Base-by-base conservation (phyloP, 202 grass and related monocot genomes). In the Zizania palustris region DNA sequence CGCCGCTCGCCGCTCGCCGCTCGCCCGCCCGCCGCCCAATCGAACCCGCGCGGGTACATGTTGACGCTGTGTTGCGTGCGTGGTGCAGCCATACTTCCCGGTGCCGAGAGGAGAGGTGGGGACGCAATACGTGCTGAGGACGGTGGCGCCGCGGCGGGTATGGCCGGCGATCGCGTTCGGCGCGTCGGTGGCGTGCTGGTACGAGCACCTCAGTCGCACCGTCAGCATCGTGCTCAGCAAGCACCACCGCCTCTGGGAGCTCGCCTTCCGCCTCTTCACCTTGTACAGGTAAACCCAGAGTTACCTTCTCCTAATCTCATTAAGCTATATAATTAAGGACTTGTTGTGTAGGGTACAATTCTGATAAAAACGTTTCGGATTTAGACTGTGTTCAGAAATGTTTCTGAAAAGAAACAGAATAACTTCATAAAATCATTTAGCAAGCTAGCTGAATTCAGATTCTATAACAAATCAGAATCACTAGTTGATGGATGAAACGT, bases 191-290 rank as follows among this genome's bases (percentile, higher is more conserved):
- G 80, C 88, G 42, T 98, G 95, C 82, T 98, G 95, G 95, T 98
- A 98, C 89, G 91, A 98, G 89, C 95, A 98, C 90, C 87, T 98
- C 62, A 85, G 95, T 63, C 85, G 95, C 75, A 82, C 89, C 50
- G 89, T 90, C 60, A 84, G 89, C 89, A 84, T 98, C 65, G 80
- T 98, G 58, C 73, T 98, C 73, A 92, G 91, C 85, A 98, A 98
- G 83, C 84, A 98, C 87, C 95, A 98, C 87, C 79, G 89, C 38
- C 79, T 94, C 72, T 92, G 89, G 95, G 95, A 98, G 77, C 75
- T 90, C 71, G 85, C 85, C 45, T 93, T 98, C 87, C 90, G 86
- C 37, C 78, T 98, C 61, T 80, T 95, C 91, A 98, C 95, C 11
- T 81, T 92, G 35, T 90, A 98, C 91, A 98, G 95, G 91, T 93